A percentile compares a stretch with the other conserved stretches of the same genome.
Evolutionary conservation across 2,329 filamentous ascomycete genomes (phyloP).

Genomic region (Colletotrichum abscissum): DNA sequence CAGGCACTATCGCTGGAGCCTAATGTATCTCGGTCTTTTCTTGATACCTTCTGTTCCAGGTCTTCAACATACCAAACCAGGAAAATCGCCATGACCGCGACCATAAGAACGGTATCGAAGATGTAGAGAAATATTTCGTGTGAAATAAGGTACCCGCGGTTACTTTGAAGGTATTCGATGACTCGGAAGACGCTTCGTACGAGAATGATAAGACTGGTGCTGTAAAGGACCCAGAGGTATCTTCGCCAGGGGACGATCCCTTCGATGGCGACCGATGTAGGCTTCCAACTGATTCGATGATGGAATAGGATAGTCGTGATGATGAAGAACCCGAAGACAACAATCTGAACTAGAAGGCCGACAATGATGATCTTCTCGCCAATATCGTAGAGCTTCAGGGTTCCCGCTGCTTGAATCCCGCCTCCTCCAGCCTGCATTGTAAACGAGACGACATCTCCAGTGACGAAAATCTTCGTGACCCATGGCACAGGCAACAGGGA

Average conservation of each 20-base stretch:
- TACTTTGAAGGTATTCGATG: conserved; percentile 52
- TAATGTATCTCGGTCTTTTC: neutral
- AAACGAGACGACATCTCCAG: conserved; percentile 56
- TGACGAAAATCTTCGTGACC: conserved; percentile 60
- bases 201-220: conserved; percentile 52
- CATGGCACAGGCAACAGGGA: conserved; percentile 38
- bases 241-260: conserved; percentile 43
- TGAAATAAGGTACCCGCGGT: conserved; percentile 44
- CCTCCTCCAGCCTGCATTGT: conserved; percentile 51
- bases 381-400: conserved; percentile 11
- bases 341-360: conserved; percentile 65
- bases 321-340: conserved; percentile 66
- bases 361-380: conserved; percentile 61
- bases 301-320: conserved; percentile 59
- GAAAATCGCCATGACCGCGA: conserved; percentile 46
- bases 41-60: neutral
- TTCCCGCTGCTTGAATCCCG: conserved; percentile 37
- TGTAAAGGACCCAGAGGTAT: conserved; percentile 40
- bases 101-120: conserved; percentile 54
- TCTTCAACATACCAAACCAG: neutral
- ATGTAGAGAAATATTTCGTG: conserved; percentile 49
- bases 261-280: conserved; percentile 22
- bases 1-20: too few species aligned
- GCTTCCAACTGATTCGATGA: conserved; percentile 38
- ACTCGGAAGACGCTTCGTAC: conserved; percentile 51